These are phyloP conservation scores for Hymenoscyphus occultus DNA, from an alignment of 2,329 filamentous ascomycete species.

Conservation along the genomic window DNA sequence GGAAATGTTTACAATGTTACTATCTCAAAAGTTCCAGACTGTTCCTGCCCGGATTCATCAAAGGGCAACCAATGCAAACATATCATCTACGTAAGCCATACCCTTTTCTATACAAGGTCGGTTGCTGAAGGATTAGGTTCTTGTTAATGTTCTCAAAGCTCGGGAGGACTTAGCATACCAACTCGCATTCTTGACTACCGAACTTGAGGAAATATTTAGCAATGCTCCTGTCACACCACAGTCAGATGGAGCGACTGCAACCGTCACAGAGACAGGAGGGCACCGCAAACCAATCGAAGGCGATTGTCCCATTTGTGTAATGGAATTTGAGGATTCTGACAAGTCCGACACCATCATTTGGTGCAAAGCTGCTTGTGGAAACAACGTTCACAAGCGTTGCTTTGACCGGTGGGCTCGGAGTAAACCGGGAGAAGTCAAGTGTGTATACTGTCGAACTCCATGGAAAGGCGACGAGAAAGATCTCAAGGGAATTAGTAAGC, in stretches of 20 bases:
- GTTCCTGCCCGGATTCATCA: constrained; percentile 51
- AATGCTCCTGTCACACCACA: constrained; percentile 49
- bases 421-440: constrained; percentile 49
- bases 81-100: constrained; percentile 50
- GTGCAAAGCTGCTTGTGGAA: constrained; percentile 59
- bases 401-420: constrained; percentile 53
- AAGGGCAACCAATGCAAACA: constrained; percentile 64
- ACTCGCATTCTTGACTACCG: constrained; percentile 55
- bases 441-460: constrained; percentile 57
- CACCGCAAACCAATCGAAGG: constrained; percentile 58
- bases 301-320: constrained; percentile 62
- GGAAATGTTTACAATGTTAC: constrained; percentile 60
- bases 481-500: constrained; percentile 42
- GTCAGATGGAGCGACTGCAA: constrained; percentile 36
- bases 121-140: constrained; percentile 39
- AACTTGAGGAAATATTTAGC: constrained; percentile 54
- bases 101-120: not conserved
- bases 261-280: constrained; percentile 41
- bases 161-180: constrained; percentile 56
- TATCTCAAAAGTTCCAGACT: constrained; percentile 50
- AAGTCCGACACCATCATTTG: constrained; percentile 46
- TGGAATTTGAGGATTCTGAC: constrained; percentile 46
- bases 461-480: constrained; percentile 49
- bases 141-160: constrained; percentile 56
- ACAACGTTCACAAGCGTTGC: constrained; percentile 54